Conservation (phyloP, 108 stramenopile species). For the Cyclotella baltica region DNA sequence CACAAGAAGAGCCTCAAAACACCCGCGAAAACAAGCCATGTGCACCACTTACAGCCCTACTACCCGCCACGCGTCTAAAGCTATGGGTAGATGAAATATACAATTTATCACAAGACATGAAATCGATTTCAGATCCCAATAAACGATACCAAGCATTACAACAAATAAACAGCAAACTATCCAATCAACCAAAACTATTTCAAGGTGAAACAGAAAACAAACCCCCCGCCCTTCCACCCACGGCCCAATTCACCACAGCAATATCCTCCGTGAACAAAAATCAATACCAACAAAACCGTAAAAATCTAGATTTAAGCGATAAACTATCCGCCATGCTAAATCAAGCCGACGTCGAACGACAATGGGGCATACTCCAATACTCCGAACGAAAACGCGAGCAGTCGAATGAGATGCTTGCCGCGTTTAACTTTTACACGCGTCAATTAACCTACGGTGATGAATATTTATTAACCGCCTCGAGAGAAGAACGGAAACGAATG, state of each 20-base stretch:
- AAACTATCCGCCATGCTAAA: slow-evolving; percentile 42
- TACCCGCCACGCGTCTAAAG: slow-evolving; percentile 60
- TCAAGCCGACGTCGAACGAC: slow-evolving; percentile 55
- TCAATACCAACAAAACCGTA: slow-evolving; percentile 37
- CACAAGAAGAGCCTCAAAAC: not conserved
- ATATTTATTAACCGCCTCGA: slow-evolving; percentile 29
- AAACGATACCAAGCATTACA: slow-evolving; percentile 8
- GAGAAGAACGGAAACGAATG: slow-evolving; percentile 35
- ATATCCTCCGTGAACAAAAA: slow-evolving; percentile 40
- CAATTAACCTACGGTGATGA: slow-evolving; percentile 40
- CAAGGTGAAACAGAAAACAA: slow-evolving; percentile 20
- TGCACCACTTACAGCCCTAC: slow-evolving; percentile 56
- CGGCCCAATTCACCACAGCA: slow-evolving; percentile 34
- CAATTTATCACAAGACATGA: not conserved
- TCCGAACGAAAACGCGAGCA: slow-evolving; percentile 38
- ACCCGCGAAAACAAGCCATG: slow-evolving; percentile 34
- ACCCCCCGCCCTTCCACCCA: not conserved
- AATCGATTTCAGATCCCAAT: not conserved
- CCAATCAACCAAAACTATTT: slow-evolving; percentile 30
- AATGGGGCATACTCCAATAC: slow-evolving; percentile 56
- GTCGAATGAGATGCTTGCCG: slow-evolving; percentile 42
- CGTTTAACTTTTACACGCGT: slow-evolving; percentile 53
- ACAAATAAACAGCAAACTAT: slow-evolving; percentile 19
- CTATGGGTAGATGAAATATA: not conserved
- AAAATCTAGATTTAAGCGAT: not conserved